Conservation (phyloP, 1,284 basidiomycete genomes). For the Tilletiopsis washingtonensis region DNA sequence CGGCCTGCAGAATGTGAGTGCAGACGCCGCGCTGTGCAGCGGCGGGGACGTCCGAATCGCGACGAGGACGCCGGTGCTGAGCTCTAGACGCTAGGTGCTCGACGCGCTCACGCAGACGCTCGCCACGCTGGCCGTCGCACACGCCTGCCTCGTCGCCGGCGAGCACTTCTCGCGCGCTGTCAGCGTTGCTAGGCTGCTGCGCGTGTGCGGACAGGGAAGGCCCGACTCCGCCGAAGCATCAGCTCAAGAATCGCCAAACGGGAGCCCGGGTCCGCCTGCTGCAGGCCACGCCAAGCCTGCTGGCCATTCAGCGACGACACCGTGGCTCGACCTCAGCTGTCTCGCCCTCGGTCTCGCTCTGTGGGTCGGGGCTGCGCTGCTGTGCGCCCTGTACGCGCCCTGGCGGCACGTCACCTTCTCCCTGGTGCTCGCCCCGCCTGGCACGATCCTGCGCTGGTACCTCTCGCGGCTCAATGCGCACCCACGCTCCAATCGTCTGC, state of each 20-base stretch:
- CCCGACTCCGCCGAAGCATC: too few species aligned
- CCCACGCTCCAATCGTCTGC: conserved; percentile 63
- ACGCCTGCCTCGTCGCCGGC: conserved; percentile 25
- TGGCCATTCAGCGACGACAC: too few species aligned
- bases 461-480: conserved; percentile 63
- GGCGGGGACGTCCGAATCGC: too few species aligned
- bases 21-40: not conserved
- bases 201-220: too few species aligned
- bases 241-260: too few species aligned
- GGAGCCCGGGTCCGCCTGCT: too few species aligned
- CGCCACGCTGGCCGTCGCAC: conserved; percentile 30
- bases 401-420: conserved; percentile 76
- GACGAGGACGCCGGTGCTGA: too few species aligned
- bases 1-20: conserved; percentile 68
- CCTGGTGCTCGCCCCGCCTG: conserved; percentile 82
- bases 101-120: conserved; percentile 40
- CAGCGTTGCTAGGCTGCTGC: too few species aligned
- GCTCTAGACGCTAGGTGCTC: too few species aligned
- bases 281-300: not conserved
- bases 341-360: conserved; percentile 23
- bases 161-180: not conserved
- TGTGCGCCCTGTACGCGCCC: conserved; percentile 67
- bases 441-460: conserved; percentile 73
- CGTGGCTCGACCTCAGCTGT: conserved; percentile 1
- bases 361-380: conserved; percentile 57